Base-by-base conservation (phyloP, 2,329 filamentous ascomycete genomes). In the Mycogone perniciosa region DNA sequence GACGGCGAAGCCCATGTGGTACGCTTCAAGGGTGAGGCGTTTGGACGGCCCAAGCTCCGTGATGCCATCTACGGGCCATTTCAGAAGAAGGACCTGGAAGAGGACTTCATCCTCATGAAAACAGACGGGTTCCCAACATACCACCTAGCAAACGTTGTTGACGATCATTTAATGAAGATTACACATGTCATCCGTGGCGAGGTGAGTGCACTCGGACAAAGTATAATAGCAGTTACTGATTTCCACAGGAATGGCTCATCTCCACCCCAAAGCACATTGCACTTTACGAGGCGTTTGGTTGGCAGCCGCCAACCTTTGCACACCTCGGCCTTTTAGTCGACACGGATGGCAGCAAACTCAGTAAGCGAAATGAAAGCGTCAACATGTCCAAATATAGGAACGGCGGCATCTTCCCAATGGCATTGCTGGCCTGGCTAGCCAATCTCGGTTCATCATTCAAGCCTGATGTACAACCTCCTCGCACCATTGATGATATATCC, bases 71-170 rank as follows among this genome's bases (percentile, higher is more conserved):
- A 95, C 62, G 89, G 89, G 34, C 66, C 69, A 8, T 82, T 86
- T 57, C 71, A 76, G 69, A 77, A 79, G 64, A 70, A 71, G 61
- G 64, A 76, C 57, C 57, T 70, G 46, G 70, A 84, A 65, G 89
- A 93, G 58, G 91, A 97, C 62, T 92, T 90, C 20, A 88, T 99
- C 54, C 75, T 99, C 38, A 74, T 96, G 54, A 99, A 99, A 68
- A 85, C 84, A 1, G 93, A 99, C 64, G 91, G 90, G 0, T 87
- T 87, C 57, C 93, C 93, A 0, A 99, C 95, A 0, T 99, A 99
- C 63, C 93, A 99, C 67, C 85, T 99, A 54, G 93, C 93, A 4
- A 99, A 97, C 63, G 92, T 99, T 7, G 85, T 99, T 4, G 93
- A 99, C 63, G 93, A 99, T 63, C 89, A 96, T 66, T 75, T 86